Evolutionary conservation across 345 rosid genomes (phyloP).

Genomic region (Limnanthes douglasii): DNA sequence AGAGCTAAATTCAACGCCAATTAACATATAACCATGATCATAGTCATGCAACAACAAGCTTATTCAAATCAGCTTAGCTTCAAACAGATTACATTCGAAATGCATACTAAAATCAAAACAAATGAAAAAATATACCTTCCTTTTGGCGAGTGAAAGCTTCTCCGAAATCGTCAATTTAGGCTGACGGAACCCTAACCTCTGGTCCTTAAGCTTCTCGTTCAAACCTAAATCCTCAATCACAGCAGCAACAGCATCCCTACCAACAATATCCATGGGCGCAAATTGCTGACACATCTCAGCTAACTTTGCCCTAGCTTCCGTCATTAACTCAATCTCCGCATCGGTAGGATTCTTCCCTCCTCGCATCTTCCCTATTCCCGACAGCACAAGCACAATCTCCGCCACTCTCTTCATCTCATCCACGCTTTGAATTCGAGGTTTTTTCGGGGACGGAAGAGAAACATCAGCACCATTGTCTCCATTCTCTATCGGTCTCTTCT

Average conservation of each 20-base stretch:
- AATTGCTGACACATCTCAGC: conserved; percentile 35
- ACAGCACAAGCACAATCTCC: conserved; percentile 71
- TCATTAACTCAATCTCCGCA: conserved; percentile 51
- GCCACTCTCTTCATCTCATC: conserved; percentile 41
- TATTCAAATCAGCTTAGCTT: too few relatives aligned
- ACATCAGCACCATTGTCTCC: conserved; percentile 8
- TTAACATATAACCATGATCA: too few relatives aligned
- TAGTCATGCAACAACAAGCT: too few relatives aligned
- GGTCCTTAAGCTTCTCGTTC: conserved; percentile 38
- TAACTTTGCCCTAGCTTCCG: conserved; percentile 60
- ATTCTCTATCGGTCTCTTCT: conserved; percentile 17
- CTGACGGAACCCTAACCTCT: conserved; percentile 36
- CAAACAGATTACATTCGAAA: too few relatives aligned
- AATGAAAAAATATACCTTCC: conserved; percentile 37
- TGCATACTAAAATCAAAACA: too few relatives aligned
- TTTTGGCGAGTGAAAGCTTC: conserved; percentile 39
- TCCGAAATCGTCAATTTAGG: conserved; percentile 49
- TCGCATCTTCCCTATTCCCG: conserved; percentile 63
- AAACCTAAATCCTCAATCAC: conserved; percentile 83
- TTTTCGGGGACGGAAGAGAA: conserved; percentile 18
- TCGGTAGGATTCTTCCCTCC: conserved; percentile 52
- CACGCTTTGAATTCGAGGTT: conserved; percentile 13
- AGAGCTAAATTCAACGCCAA: too few relatives aligned
- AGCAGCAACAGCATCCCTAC: conserved; percentile 31
- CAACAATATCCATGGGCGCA: conserved; percentile 51